A percentile compares a stretch with the other conserved stretches of the same genome.
Conservation (phyloP, 2,329 filamentous ascomycete genomes). For the Balansia obtecta region DNA sequence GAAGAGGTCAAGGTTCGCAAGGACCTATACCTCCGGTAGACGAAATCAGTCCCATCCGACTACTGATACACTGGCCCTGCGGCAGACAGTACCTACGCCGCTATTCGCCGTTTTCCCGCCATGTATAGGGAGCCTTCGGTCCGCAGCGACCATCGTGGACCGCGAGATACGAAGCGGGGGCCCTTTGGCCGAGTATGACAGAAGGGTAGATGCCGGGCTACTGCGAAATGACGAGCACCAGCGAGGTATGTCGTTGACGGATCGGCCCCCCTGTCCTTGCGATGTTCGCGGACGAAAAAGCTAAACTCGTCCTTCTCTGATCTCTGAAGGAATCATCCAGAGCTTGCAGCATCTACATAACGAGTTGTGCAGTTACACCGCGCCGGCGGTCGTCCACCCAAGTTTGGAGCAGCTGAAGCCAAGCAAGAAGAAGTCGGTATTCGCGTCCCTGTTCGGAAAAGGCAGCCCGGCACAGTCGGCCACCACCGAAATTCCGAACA, state of each 20-base stretch:
- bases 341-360: slow-evolving; percentile 82
- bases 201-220: slow-evolving; percentile 58
- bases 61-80: background rate
- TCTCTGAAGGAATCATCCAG: slow-evolving; percentile 62
- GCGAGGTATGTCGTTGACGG: slow-evolving; percentile 43
- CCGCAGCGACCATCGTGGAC: slow-evolving; percentile 18
- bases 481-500: slow-evolving; percentile 48
- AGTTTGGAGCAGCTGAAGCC: slow-evolving; percentile 57
- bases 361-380: slow-evolving; percentile 60
- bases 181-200: slow-evolving; percentile 80
- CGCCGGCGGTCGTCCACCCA: slow-evolving; percentile 65
- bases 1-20: slow-evolving; percentile 1
- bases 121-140: slow-evolving; percentile 7
- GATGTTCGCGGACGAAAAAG: background rate
- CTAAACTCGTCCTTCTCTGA: background rate
- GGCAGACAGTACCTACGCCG: background rate
- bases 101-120: background rate
- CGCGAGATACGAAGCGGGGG: slow-evolving; percentile 34
- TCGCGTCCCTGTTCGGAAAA: slow-evolving; percentile 50
- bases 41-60: background rate
- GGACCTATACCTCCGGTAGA: slow-evolving; percentile 1
- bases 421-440: slow-evolving; percentile 36
- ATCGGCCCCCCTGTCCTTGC: background rate
- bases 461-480: slow-evolving; percentile 23
- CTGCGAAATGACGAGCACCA: slow-evolving; percentile 86